Base-by-base conservation (phyloP, 257 asterid species). In the Salvia hispanica region DNA sequence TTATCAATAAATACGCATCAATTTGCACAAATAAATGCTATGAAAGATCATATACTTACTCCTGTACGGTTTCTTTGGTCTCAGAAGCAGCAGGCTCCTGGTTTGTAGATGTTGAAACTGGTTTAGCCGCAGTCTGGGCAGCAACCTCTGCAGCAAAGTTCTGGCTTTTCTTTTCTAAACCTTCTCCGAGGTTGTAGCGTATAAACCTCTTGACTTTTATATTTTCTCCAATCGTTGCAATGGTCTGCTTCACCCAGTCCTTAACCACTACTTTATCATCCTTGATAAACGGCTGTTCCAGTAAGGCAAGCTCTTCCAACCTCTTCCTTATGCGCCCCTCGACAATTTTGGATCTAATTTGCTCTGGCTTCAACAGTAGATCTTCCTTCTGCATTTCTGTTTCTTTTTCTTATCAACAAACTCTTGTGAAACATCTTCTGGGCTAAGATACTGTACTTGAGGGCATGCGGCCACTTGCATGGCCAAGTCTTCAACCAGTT, bases 381-480 rank as follows among this genome's bases (percentile, higher is more conserved):
- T 94, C 99, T 70, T 94, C 99, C 80, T 89, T 94, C 80, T 94
- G 98, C 95, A 88, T 85, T 72, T 94, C 99, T 3, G 91, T 70
- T 68, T 85, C 92, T 70, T 77, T 89, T 82, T 91, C 80, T 82
- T 94, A 6, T 83, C 79, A 18, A 85, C 85, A 58, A 81, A 63
- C 71, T 91, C 98, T 72, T 83, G 71, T 0, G 96, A 89, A 73
- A 94, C 88, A 75, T 91, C 99, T 64, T 88, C 98, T 4, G 88
- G 71, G 76, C 16, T 77, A 13, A 94, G 87, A 70, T 87, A 87
- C 47, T 85, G 87, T 44, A 89, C 95, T 82, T 88, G 96, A 72
- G 99, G 98, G 81, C 92, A 85, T 66, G 99, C 99, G 50, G 99
- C 96, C 69, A 88, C 96, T 87, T 94, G 99, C 99, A 94, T 94